Evolutionary conservation across 1,139 yeast genomes (phyloP), one percentile per base, ranked within the genome.

Genomic region (Diutina ranongensis): DNA sequence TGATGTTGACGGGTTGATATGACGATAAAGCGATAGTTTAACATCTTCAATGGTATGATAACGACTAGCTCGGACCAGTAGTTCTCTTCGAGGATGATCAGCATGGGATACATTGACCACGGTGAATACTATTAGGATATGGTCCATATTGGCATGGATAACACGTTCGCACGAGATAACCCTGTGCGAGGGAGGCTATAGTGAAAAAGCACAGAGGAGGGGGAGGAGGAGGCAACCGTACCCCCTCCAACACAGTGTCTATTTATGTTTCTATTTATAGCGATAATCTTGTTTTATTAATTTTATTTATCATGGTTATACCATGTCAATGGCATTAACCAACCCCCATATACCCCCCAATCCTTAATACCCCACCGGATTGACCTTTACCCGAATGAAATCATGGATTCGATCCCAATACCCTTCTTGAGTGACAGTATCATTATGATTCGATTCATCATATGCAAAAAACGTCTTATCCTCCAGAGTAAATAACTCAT

Each of bases 401-500:
- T 68, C 68, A 46, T 70, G 73, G 45, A 88, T 67, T 40, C 66
- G 67, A 8, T 75, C 78, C 95, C 95, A 88, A 61, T 88, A 88
- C 8, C 74, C 75, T 1, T 76, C 78, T 56, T 82, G 88, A 8
- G 75, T 56, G 33, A 84, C 78, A 0, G 96, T 86, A 57, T 86
- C 94, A 58, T 88, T 88, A 58, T 88, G 97, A 48, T 67, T 69
- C 2, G 88, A 82, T 35, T 74, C 63, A 15, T 74, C 74, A 54
- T 78, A 86, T 47, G 65, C 69, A 47, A 69, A 63, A 54, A 80
- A 70, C 21, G 61, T 57, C 56, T 81, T 82, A 31, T 61, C 60
- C 2, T 59, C 54, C 32, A 76, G 60, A 15, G 68, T 67, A 45
- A 81, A 66, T 44, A 76, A 54, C 38, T 72, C 73, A 57, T 59